phyloP scores from a whole-genome alignment of 164 flowering plant species.

The Piper longum region DNA sequence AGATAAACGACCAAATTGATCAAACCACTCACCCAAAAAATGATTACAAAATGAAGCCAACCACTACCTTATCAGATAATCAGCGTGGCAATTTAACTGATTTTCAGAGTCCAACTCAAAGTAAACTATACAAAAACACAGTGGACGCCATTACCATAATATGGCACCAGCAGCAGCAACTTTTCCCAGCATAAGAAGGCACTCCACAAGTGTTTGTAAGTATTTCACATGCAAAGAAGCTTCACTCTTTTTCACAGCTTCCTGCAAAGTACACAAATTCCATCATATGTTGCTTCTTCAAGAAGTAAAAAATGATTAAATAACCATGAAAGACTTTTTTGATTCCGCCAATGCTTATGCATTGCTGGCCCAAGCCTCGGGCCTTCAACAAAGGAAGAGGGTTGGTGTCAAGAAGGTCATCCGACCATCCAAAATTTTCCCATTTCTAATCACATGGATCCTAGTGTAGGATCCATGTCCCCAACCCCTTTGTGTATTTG shows the following conservation, averaged over 20 bases:
- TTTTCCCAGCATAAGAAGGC: slow-evolving; percentile 90
- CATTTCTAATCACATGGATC: no score
- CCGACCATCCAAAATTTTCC: no score
- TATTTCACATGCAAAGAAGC: slow-evolving; percentile 87
- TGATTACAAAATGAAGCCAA: no score
- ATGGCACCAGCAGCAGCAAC: slow-evolving; percentile 99
- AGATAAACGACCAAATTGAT: no score
- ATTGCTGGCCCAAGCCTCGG: no score
- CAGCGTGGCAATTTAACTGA: background rate
- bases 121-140: background rate
- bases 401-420: no score
- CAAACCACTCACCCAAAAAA: no score
- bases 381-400: no score
- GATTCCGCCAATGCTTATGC: no score
- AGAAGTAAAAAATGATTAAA: background rate
- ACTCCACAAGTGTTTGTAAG: slow-evolving; percentile 89
- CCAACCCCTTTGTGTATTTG: no score
- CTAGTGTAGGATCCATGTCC: no score
- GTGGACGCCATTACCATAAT: slow-evolving; percentile 47
- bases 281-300: background rate
- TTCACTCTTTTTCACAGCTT: slow-evolving; percentile 76
- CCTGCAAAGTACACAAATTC: slow-evolving; percentile 29
- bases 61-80: background rate
- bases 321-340: no score
- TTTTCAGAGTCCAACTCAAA: background rate